phyloP scores from a whole-genome alignment of 805 yeast genomes.

The Candida silvicultrix region DNA sequence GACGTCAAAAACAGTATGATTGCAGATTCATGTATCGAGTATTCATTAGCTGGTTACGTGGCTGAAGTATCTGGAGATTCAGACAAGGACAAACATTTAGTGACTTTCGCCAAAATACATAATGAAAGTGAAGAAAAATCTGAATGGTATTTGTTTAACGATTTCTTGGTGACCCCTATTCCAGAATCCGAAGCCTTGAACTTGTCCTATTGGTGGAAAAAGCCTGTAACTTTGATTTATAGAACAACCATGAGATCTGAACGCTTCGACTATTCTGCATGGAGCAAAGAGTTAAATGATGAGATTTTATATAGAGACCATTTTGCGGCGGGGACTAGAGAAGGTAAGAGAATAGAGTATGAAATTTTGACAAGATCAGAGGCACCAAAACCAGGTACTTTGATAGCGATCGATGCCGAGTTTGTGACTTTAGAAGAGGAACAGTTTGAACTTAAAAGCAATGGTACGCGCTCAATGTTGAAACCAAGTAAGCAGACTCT shows the following conservation, averaged over 20 bases:
- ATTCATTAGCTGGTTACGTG: slow-evolving; percentile 63
- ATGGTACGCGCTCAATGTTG: slow-evolving; percentile 63
- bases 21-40: slow-evolving; percentile 30
- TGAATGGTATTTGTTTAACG: slow-evolving; percentile 83
- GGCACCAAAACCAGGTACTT: slow-evolving; percentile 67
- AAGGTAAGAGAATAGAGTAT: slow-evolving; percentile 54
- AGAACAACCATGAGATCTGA: slow-evolving; percentile 39
- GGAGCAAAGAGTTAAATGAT: slow-evolving; percentile 50
- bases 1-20: slow-evolving; percentile 23
- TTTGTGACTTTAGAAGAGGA: slow-evolving; percentile 82
- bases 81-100: slow-evolving; percentile 51
- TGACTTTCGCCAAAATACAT: slow-evolving; percentile 47
- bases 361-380: slow-evolving; percentile 59
- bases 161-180: slow-evolving; percentile 76
- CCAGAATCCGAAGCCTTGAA: slow-evolving; percentile 75
- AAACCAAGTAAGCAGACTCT: slow-evolving; percentile 72
- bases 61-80: slow-evolving; percentile 46
- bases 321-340: slow-evolving; percentile 62
- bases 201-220: slow-evolving; percentile 72
- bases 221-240: slow-evolving; percentile 68
- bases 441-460: slow-evolving; percentile 66
- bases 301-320: slow-evolving; percentile 67
- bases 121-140: slow-evolving; percentile 24
- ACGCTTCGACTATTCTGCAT: slow-evolving; percentile 38
- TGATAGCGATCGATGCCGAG: slow-evolving; percentile 95